A percentile compares a stretch with the other conserved stretches of the same genome.
phyloP scores from a whole-genome alignment of 108 stramenopile genomes.

The Schizochytrium sp. region DNA sequence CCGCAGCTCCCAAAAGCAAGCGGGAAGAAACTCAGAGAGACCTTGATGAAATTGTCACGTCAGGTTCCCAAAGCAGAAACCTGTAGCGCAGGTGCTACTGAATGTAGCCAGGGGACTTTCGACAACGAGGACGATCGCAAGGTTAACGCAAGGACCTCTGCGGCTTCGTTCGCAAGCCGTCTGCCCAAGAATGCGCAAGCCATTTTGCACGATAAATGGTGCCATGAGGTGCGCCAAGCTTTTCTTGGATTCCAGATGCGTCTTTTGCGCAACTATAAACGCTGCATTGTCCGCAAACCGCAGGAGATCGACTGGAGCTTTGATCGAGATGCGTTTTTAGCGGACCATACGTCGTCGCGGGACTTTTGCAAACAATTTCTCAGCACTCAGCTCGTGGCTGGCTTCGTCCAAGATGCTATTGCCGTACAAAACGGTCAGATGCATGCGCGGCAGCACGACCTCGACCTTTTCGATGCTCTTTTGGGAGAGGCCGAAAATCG shows the following conservation, averaged over 20 bases:
- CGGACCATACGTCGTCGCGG: background rate
- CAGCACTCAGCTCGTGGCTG: background rate
- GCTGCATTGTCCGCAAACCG: background rate
- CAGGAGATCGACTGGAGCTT: slow-evolving; percentile 11
- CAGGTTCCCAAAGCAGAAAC: background rate
- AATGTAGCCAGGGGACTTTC: background rate
- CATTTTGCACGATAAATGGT: background rate
- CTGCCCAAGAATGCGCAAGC: background rate
- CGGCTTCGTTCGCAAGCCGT: background rate
- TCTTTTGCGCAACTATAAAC: background rate
- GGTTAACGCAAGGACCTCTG: background rate
- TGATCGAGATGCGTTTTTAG: background rate
- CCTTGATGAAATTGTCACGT: background rate
- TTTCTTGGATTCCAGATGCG: background rate
- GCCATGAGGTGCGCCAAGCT: background rate
- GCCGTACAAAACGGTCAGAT: background rate
- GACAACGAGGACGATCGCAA: background rate
- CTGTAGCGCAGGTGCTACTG: background rate
- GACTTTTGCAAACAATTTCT: background rate
- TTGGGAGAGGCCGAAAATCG: background rate
- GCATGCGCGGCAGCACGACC: background rate
- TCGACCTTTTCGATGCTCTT: background rate
- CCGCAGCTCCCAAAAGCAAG: background rate
- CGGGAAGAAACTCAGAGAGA: background rate
- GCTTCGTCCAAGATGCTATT: background rate